Conservation (phyloP, 345 rosid species). For the Acer yangbiense region DNA sequence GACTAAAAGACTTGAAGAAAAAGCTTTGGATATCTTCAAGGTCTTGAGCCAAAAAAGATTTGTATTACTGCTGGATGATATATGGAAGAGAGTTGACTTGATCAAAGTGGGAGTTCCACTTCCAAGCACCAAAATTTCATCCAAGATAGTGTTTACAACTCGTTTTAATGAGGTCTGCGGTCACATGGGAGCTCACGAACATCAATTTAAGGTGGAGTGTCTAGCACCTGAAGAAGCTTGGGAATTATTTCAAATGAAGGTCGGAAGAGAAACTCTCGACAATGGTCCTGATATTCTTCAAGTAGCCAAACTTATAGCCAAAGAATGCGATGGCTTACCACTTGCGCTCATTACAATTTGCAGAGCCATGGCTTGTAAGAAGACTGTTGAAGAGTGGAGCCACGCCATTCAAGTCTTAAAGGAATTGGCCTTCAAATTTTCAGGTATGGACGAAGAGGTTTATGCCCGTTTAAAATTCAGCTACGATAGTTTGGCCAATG, state of each 20-base stretch:
- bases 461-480: neutral
- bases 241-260: neutral
- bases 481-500: neutral
- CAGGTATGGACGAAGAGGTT: neutral
- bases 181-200: slow-evolving; percentile 1
- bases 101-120: neutral
- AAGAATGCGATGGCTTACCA: neutral
- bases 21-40: neutral
- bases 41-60: neutral
- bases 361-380: neutral
- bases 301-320: neutral
- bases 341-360: neutral
- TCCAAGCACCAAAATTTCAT: neutral
- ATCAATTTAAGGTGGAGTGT: neutral
- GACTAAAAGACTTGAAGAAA: neutral
- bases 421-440: slow-evolving; percentile 1
- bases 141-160: slow-evolving; percentile 16
- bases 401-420: neutral
- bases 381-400: neutral
- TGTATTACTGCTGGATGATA: slow-evolving; percentile 11
- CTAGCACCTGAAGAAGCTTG: neutral
- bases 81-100: slow-evolving; percentile 17
- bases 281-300: neutral
- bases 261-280: neutral
- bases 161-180: slow-evolving; percentile 10